Conservation (phyloP, 2,329 filamentous ascomycete species). For the Lasiodiplodia sp. region DNA sequence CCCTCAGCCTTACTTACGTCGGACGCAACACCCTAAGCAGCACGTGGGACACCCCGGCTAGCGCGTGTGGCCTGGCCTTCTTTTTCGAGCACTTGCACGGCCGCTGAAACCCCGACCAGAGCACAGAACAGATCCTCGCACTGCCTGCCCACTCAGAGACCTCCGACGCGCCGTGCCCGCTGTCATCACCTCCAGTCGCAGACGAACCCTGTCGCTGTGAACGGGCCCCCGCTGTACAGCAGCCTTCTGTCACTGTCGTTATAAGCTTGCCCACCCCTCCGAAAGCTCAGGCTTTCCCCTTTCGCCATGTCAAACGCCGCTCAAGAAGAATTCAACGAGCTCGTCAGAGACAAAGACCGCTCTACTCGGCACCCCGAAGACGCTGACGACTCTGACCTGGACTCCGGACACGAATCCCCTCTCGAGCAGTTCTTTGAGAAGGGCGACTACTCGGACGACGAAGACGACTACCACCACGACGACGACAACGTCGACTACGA, state of each 20-base stretch:
- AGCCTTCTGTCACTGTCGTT: conserved; percentile 21
- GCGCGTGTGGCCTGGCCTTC: conserved; percentile 21
- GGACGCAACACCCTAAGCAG: conserved; percentile 1
- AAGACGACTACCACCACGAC: conserved; percentile 52
- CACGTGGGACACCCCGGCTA: conserved; percentile 27
- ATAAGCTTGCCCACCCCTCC: conserved; percentile 28
- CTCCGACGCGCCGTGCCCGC: conserved; percentile 23
- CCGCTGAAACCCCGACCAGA: conserved; percentile 22
- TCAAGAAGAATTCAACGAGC: conserved; percentile 60
- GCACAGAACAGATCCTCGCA: conserved; percentile 29
- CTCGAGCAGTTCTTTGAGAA: conserved; percentile 65
- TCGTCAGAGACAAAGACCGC: conserved; percentile 56
- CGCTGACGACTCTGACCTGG: conserved; percentile 60
- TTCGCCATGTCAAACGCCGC: conserved; percentile 46
- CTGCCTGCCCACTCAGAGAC: conserved; percentile 21
- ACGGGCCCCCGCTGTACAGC: conserved; percentile 21
- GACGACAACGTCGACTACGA: conserved; percentile 47
- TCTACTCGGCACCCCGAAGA: conserved; percentile 58
- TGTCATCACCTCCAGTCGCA: conserved; percentile 18
- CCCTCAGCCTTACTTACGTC: conserved; percentile 20
- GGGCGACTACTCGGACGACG: conserved; percentile 58
- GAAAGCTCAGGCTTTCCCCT: conserved; percentile 24
- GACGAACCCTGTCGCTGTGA: conserved; percentile 22
- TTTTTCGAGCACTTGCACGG: conserved; percentile 15
- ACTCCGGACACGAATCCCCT: conserved; percentile 54